These are phyloP conservation scores for Pyrus communis DNA, from an alignment of 306 rosid genomes.

Conservation along the genomic window DNA sequence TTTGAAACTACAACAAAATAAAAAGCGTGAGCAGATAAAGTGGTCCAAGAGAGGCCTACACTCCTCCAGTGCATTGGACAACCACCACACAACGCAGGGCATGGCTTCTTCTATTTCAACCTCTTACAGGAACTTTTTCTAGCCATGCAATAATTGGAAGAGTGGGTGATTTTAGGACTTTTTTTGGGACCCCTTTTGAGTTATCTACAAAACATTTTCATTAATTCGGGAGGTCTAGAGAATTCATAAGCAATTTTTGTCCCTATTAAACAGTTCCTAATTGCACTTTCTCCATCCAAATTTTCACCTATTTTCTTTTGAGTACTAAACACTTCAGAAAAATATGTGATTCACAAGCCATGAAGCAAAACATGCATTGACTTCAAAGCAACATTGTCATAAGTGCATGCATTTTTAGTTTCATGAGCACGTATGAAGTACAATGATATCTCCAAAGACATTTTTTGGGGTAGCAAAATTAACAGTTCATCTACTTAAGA, in stretches of 20 bases:
- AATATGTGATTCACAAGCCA: background rate
- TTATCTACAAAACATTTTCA: background rate
- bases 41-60: slow-evolving; percentile 13
- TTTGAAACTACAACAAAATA: background rate
- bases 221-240: background rate
- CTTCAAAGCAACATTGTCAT: background rate
- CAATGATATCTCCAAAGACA: background rate
- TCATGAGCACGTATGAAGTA: background rate
- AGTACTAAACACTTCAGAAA: background rate
- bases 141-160: slow-evolving; percentile 6
- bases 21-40: slow-evolving; percentile 2
- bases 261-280: background rate
- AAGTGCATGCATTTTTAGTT: background rate
- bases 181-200: background rate
- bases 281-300: background rate
- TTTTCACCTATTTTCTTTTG: background rate
- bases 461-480: background rate
- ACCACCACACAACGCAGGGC: background rate
- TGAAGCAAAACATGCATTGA: background rate
- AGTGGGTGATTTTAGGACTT: background rate
- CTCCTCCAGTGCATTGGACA: slow-evolving; percentile 17
- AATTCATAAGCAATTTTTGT: background rate
- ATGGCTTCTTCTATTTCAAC: slow-evolving; percentile 5
- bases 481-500: background rate
- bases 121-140: background rate